Conservation (phyloP, 164 flowering plant genomes). For the Chimonanthus salicifolius region DNA sequence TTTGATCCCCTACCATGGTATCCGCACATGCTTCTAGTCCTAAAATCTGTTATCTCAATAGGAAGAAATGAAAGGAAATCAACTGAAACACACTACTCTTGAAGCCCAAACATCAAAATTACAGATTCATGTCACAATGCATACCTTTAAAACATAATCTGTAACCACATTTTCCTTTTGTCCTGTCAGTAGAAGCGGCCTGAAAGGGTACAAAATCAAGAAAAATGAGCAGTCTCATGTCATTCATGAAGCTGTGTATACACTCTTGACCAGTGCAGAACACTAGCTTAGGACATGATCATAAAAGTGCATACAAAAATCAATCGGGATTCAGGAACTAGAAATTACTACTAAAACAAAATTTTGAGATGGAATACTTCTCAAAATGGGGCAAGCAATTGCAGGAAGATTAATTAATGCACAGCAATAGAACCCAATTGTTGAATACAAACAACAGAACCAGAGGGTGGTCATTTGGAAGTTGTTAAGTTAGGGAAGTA, state of each 20-base stretch:
- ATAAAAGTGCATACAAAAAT: too few relatives aligned
- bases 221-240: too few relatives aligned
- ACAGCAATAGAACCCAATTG: too few relatives aligned
- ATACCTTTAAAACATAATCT: not conserved
- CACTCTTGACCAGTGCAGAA: too few relatives aligned
- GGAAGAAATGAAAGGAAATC: not conserved
- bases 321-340: too few relatives aligned
- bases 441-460: too few relatives aligned
- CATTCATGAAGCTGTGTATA: too few relatives aligned
- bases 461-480: not conserved
- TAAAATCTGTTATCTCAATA: conserved; percentile 1
- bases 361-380: too few relatives aligned
- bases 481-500: not conserved
- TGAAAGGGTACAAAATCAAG: not conserved
- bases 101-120: not conserved
- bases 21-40: conserved; percentile 63
- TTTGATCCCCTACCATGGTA: conserved; percentile 83
- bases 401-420: too few relatives aligned
- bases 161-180: not conserved
- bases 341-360: too few relatives aligned
- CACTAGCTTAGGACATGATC: too few relatives aligned
- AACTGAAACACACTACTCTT: not conserved
- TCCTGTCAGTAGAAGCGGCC: not conserved
- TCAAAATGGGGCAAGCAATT: too few relatives aligned
- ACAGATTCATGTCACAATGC: not conserved